These are phyloP conservation scores for Nicotiana undulata DNA, from an alignment of 257 asterid species.

Conservation along the genomic window DNA sequence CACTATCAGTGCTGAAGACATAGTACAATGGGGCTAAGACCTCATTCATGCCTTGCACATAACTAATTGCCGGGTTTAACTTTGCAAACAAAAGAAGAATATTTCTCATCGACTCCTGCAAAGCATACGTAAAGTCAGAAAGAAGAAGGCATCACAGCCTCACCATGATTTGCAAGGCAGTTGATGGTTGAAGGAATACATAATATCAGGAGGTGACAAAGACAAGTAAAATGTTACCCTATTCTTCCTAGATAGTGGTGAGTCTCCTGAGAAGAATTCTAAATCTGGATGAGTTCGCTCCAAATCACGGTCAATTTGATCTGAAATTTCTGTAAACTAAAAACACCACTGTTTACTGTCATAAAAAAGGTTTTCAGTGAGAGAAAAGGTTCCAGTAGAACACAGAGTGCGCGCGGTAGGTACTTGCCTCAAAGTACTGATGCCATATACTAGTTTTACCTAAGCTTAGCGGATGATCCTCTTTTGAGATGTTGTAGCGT, in stretches of 20 bases:
- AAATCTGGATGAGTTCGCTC: conserved; percentile 13
- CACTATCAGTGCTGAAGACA: conserved; percentile 13
- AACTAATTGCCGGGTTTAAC: conserved; percentile 18
- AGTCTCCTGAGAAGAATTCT: conserved; percentile 14
- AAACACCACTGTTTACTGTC: not conserved
- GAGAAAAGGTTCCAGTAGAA: not conserved
- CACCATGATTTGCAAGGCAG: not conserved
- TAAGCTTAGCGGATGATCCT: conserved; percentile 19
- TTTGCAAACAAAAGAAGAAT: conserved; percentile 20
- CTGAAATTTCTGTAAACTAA: conserved; percentile 16
- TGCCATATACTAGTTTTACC: conserved; percentile 21
- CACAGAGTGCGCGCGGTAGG: not conserved
- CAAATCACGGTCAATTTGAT: conserved; percentile 17
- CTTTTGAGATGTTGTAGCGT: conserved; percentile 7
- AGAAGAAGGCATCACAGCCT: not conserved
- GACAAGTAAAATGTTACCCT: not conserved
- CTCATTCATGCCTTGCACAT: conserved; percentile 27
- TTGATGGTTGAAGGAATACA: not conserved
- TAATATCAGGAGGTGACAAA: not conserved
- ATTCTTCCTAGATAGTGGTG: conserved; percentile 10
- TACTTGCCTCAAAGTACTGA: conserved; percentile 16
- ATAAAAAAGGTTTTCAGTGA: not conserved
- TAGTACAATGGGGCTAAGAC: conserved; percentile 17
- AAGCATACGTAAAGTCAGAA: not conserved
- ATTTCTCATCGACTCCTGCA: conserved; percentile 18